Base-by-base conservation (phyloP, 257 asterid genomes). In the Gardenia jasminoides region DNA sequence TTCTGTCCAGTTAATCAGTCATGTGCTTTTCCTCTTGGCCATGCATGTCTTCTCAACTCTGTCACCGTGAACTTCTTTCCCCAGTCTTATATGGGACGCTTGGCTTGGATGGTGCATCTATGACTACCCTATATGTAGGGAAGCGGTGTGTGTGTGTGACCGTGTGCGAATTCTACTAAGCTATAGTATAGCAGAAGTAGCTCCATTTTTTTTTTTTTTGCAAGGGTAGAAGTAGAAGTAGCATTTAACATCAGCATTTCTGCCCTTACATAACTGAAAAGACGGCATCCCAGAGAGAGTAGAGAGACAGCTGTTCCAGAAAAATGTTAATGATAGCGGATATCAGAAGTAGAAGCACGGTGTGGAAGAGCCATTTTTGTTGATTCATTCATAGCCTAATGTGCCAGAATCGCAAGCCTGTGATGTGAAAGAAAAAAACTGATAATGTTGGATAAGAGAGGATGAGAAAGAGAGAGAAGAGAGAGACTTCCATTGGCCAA, bases 21-120 rank as follows among this genome's bases (percentile, higher is more conserved):
- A 70, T 50, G 75, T 19, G 80, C 31, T 70, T 78, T 52, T 68
- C 47, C 24, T 68, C 68, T 54, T 62, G 56, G 30, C 70, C 70
- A 68, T 78, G 81, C 33, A 78, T 36, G 69, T 47, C 24, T 8
- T 31, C 47, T 44, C 52, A 56, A 28, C 41, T n/a, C 44, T 58
- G 13, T n/a, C 48, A 3, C 0, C 7, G 50, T 33, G 33, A 9
- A 22, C 12, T 56, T 74, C 11, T 54, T 12, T 33, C 44, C 20
- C 67, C 16, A 13, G n/a, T n/a, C n/a, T n/a, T n/a, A 31, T 10
- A 19, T 41, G 30, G 10, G 12, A 62, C 20, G 77, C 15, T 24
- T 16, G 36, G 10, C 39, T 24, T 16, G 36, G 10, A 36, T 36
- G 39, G 20, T n/a, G 19, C 68, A 28, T 64, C 68, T 10, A 64